phyloP scores from a whole-genome alignment of 805 yeast genomes.

The Nadsonia fulvescens region DNA sequence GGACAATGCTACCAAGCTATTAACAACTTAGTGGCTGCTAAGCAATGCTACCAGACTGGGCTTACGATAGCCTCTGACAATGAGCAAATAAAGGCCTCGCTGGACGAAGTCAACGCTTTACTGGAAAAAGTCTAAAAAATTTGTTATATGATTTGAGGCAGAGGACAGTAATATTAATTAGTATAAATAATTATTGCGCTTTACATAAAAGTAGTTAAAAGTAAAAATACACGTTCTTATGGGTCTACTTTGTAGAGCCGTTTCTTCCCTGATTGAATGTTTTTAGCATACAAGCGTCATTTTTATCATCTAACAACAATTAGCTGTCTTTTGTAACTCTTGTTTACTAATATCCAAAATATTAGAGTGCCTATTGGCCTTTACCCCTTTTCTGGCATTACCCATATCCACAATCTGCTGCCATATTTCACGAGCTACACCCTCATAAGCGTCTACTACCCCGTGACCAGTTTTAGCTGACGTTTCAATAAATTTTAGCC shows the following conservation, averaged over 20 bases:
- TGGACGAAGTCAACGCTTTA: slow-evolving; percentile 10
- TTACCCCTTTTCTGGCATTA: slow-evolving; percentile 1
- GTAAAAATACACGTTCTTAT: too few relatives aligned
- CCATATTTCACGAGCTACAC: slow-evolving; percentile 17
- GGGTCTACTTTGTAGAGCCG: too few relatives aligned
- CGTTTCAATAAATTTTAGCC: slow-evolving; percentile 29
- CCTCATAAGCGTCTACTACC: slow-evolving; percentile 26
- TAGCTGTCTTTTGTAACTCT: too few relatives aligned
- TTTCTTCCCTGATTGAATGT: too few relatives aligned
- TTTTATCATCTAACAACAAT: too few relatives aligned
- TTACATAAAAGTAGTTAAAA: too few relatives aligned
- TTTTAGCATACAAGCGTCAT: too few relatives aligned
- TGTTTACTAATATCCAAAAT: too few relatives aligned
- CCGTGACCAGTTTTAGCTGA: slow-evolving; percentile 52
- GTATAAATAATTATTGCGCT: too few relatives aligned
- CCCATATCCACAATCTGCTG: slow-evolving; percentile 4
- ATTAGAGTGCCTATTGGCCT: too few relatives aligned
- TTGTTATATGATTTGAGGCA: too few relatives aligned
- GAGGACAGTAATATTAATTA: too few relatives aligned
- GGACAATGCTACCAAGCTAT: slow-evolving; percentile 15
- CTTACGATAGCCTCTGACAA: slow-evolving; percentile 9
- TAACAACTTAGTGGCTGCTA: slow-evolving; percentile 12
- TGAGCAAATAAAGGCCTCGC: slow-evolving; percentile 7
- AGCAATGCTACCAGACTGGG: slow-evolving; percentile 10
- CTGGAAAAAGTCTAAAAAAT: slow-evolving; percentile 4